A percentile compares a stretch with the other conserved stretches of the same genome.
Conservation (phyloP, 441 rosid species). For the Populus hybrid region DNA sequence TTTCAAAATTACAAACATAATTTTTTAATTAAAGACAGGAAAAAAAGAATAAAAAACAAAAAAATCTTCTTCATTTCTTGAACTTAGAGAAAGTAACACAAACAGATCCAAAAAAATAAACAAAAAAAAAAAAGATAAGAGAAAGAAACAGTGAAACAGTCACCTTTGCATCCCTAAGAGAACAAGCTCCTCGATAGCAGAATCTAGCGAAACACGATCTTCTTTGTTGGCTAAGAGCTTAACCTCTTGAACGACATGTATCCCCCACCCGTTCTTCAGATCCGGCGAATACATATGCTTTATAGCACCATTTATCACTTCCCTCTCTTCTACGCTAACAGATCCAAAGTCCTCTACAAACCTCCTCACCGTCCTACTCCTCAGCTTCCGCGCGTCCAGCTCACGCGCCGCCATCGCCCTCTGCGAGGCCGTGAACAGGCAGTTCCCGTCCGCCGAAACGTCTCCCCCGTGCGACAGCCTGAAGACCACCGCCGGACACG, state of each 20-base stretch:
- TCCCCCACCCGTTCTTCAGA: conserved; percentile 93
- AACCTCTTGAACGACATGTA: conserved; percentile 89
- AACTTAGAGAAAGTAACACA: background rate
- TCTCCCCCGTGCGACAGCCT: conserved; percentile 86
- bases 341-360: conserved; percentile 70
- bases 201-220: conserved; percentile 61
- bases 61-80: background rate
- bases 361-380: conserved; percentile 68
- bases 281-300: conserved; percentile 93
- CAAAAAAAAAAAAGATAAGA: background rate
- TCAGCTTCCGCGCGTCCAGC: conserved; percentile 68
- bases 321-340: conserved; percentile 40
- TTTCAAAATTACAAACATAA: no score
- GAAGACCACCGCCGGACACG: conserved; percentile 52
- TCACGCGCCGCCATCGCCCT: conserved; percentile 75
- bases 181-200: conserved; percentile 71
- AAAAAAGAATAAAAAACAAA: background rate
- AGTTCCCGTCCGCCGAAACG: conserved; percentile 91
- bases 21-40: no score
- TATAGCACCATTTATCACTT: conserved; percentile 46
- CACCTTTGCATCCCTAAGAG: conserved; percentile 89
- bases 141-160: background rate
- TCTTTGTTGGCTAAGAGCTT: conserved; percentile 73
- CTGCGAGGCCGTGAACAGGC: conserved; percentile 84
- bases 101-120: background rate